Evolutionary conservation across 371 early-diverging fungal species (phyloP), one percentile per base, ranked within the genome.

Genomic region (Saksenaea oblongispora): DNA sequence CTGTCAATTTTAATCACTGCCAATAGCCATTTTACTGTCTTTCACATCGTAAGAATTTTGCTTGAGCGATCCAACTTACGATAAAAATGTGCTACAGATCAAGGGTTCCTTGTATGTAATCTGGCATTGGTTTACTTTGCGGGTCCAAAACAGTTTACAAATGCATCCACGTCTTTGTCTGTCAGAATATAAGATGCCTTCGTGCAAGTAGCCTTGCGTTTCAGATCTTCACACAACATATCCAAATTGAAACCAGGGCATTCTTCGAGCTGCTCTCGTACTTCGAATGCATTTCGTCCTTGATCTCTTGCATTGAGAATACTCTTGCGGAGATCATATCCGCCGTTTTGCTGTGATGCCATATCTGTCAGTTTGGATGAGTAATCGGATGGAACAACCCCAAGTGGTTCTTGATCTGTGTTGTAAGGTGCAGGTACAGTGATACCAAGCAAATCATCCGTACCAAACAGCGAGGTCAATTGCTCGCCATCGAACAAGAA

Each of bases 201-300:
- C 11, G 56, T 26, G 34, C 68, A 67, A n/a, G 58, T 57, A 4
- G 69, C 69, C 55, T 69, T 69, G 8, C 39, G 44, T 22, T 64
- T 63, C n/a, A 69, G 61, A 26, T 69, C 64, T 7, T 34, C 55
- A 54, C 69, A 69, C 7, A 69, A 54, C 35, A 57, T 41, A 56
- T 78, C 78, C 39, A 78, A 35, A 55, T 74, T 56, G 31, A 78
- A 69, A 31, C 66, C 73, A 36, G 74, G 74, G 24, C 66, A 64
- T 14, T 56, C 36, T 42, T 66, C 54, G 24, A 66, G 61, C 24
- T 61, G 47, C 22, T 55, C 41, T 56, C 69, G 66, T 1, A 70
- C 51, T 47, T 76, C 69, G 18, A 61, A 65, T 0, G 73, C 36
- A 26, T 58, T 47, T 58, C 59, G 62, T 34, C 70, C 70, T 63